These are phyloP conservation scores for Pholiota microspora DNA, from an alignment of 768 basidiomycete species.

Conservation along the genomic window DNA sequence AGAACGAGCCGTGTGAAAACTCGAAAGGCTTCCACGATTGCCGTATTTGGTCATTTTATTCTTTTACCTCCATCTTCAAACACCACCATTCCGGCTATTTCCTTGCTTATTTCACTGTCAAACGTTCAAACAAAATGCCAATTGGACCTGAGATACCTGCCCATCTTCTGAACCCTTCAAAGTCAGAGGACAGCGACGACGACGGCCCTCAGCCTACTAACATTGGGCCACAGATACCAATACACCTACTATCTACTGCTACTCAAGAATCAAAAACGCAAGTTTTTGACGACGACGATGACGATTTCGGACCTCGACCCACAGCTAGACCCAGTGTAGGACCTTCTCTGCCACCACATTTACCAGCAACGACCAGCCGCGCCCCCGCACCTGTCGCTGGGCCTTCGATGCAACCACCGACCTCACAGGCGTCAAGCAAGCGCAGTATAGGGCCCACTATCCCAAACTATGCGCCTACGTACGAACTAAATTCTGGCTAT, in stretches of 20 bases:
- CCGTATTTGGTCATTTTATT: too few relatives aligned
- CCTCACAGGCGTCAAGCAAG: constrained; percentile 21
- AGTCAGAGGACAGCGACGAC: constrained; percentile 12
- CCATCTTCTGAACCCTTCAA: constrained; percentile 34
- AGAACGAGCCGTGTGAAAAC: too few relatives aligned
- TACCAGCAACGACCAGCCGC: neutral
- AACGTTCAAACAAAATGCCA: neutral
- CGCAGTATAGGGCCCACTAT: constrained; percentile 53
- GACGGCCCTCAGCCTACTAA: constrained; percentile 23
- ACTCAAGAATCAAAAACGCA: constrained; percentile 11
- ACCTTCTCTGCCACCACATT: constrained; percentile 13
- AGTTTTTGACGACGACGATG: constrained; percentile 43
- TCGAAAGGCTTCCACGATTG: too few relatives aligned
- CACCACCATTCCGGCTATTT: too few relatives aligned
- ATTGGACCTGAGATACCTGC: constrained; percentile 60
- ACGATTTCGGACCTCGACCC: constrained; percentile 66
- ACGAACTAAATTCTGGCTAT: constrained; percentile 26
- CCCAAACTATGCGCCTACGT: constrained; percentile 37
- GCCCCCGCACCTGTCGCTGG: constrained; percentile 8
- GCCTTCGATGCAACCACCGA: constrained; percentile 17
- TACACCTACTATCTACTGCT: constrained; percentile 21
- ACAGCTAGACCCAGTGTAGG: constrained; percentile 18
- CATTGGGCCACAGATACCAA: constrained; percentile 14
- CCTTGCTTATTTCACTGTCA: too few relatives aligned
- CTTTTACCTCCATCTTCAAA: too few relatives aligned